phyloP scores from a whole-genome alignment of 2,329 filamentous ascomycete species.

The Cytospora paraplurivora region DNA sequence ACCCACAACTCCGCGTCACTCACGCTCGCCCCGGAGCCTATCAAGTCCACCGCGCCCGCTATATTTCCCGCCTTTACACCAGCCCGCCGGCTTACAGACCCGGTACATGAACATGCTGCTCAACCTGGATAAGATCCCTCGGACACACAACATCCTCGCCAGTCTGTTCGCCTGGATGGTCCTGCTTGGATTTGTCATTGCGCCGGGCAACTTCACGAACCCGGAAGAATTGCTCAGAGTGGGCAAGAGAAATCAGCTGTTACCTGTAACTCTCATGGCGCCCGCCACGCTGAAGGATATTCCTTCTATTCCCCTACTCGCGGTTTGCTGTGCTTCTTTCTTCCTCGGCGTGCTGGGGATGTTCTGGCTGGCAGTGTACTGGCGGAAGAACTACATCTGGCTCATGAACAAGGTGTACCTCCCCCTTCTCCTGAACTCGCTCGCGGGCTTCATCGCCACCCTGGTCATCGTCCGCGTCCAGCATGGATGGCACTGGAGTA shows the following conservation, averaged over 20 bases:
- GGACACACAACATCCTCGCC: conserved; percentile 50
- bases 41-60: not conserved
- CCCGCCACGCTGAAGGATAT: conserved; percentile 14
- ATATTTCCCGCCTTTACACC: conserved; percentile 6
- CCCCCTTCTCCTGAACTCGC: conserved; percentile 47
- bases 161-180: conserved; percentile 51
- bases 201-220: conserved; percentile 54
- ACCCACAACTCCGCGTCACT: conserved; percentile 7
- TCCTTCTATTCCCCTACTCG: conserved; percentile 40
- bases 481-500: conserved; percentile 46
- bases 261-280: conserved; percentile 8
- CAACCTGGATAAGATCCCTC: conserved; percentile 48
- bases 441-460: conserved; percentile 53
- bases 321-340: conserved; percentile 47
- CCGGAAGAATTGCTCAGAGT: conserved; percentile 18
- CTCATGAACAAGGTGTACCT: conserved; percentile 54
- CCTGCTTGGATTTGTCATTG: conserved; percentile 54
- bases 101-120: conserved; percentile 51
- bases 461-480: conserved; percentile 53
- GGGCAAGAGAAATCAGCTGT: conserved; percentile 8
- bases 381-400: conserved; percentile 56
- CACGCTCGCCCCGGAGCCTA: conserved; percentile 5
- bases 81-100: conserved; percentile 31
- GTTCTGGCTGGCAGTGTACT: conserved; percentile 46
- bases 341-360: conserved; percentile 45